Evolutionary conservation across 176 grass and related monocot genomes (phyloP), one percentile per base, ranked within the genome.

Genomic region (Oryza rufipogon): DNA sequence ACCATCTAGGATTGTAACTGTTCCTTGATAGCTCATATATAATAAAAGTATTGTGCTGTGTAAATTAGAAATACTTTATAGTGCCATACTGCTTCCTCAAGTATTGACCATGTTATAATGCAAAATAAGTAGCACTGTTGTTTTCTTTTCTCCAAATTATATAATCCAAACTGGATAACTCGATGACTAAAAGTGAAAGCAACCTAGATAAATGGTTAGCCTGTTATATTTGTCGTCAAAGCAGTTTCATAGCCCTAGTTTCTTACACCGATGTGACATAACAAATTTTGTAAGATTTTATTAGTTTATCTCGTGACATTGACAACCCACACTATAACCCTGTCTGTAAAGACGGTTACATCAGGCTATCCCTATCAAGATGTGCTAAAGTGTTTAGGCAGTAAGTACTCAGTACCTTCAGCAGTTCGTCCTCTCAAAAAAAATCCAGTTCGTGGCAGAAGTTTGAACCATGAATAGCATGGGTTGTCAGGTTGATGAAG

Each of bases 1-100:
- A 64, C 68, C 14, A 47, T 90, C 68, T 68, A 87, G 13, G 69
- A 8, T 38, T 82, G 41, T 64, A 82, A 79, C 8, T 32, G 22
- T 28, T 46, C 9, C 3, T 17, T 20, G 25, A 16, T 70, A 73
- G 4, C n/a, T 77, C 46, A 49, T 49, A 23, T 77, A 79, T 22
- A 42, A 79, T 87, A 87, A 61, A 68, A 47, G 28, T 23, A 11
- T 8, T 39, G 28, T 41, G 16, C 30, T 22, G 13, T 67, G 56
- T 77, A 33, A 71, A 45, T 39, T 76, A 20, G 7, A 20, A 67
- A 67, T 75, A 75, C 14, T 66, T 30, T 42, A 45, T 19, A 8
- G 16, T 12, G 20, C n/a, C 17, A 19, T 14, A 45, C 12, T 39
- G 32, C 33, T 41, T 36, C 16, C 10, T 42, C 42, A 13, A 75